Evolutionary conservation across 2,329 filamentous ascomycete genomes (phyloP), one percentile per base, ranked within the genome.

Genomic region (Fusarium poae): DNA sequence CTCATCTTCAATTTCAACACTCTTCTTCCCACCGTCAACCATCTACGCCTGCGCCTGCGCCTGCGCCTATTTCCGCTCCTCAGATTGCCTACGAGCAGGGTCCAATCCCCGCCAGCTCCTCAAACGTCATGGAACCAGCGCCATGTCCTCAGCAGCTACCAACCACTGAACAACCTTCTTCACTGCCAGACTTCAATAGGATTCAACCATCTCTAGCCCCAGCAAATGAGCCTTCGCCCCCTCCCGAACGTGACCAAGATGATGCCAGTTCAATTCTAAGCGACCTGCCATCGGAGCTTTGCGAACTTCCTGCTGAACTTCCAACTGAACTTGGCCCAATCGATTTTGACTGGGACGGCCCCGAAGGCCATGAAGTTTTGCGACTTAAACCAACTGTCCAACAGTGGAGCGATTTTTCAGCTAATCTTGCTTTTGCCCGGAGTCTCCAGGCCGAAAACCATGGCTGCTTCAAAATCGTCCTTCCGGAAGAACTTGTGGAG

Each of bases 391-490:
- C 79, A 11, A 79, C 77, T 1, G 49, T 62, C 7, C 62, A 73
- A 25, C 79, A 81, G 62, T 81, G 79, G 79, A 62, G 68, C 23
- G 77, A 81, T 52, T 81, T 81, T 34, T 74, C 79, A 5, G 65
- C 76, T 20, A 71, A 80, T 35, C 72, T 81, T n/a, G 66, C 74
- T 20, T 76, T 76, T 57, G 79, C 79, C 7, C 71, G 70, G 37
- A 67, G 61, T 11, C 75, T 75, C 3, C 74, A 77, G 20, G 78
- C 77, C 23, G 70, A 75, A 15, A 63, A 67, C 5, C 77, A 81
- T 37, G 79, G 79, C 29, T 81, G 79, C 73, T 81, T 81, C 70
- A 81, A 81, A 65, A 75, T 80, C 8, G 58, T 77, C 25, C 73
- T 81, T 16, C 79, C 79, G 3, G 53, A 70, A 10, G 72, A 73